phyloP scores from a whole-genome alignment of 306 rosid species.

The Pterocarpus macrocarpus region DNA sequence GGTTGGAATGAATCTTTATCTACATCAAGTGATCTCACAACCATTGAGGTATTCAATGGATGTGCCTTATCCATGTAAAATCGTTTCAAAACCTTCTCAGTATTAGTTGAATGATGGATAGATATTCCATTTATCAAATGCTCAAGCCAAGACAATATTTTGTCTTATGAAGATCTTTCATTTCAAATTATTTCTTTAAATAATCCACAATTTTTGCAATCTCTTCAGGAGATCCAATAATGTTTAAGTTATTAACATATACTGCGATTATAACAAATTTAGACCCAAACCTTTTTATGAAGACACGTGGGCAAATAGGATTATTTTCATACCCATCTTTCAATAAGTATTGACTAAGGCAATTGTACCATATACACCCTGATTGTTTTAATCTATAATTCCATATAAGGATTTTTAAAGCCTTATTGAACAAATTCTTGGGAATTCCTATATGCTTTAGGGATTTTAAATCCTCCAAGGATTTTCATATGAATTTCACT shows the following conservation, averaged over 20 bases:
- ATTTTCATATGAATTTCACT: not conserved
- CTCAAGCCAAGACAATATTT: too few relatives aligned
- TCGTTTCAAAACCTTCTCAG: too few relatives aligned
- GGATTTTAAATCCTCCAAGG: not conserved
- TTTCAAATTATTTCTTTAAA: not conserved
- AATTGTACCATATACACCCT: not conserved
- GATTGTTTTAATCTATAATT: not conserved
- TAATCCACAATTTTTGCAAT: not conserved
- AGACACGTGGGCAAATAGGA: not conserved
- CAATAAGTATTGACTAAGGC: not conserved
- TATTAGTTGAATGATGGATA: not conserved
- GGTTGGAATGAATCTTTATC: not conserved
- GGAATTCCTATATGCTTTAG: not conserved
- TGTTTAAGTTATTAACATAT: not conserved
- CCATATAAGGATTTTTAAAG: not conserved
- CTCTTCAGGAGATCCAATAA: not conserved
- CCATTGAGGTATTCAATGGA: not conserved
- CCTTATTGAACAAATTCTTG: not conserved
- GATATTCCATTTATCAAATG: not conserved
- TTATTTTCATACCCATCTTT: not conserved
- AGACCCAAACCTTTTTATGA: too few relatives aligned
- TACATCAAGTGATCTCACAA: not conserved
- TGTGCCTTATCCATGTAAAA: too few relatives aligned
- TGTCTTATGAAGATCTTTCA: too few relatives aligned
- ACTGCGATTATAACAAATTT: not conserved